Percentiles rank a stretch among this genome's conserved stretches.
phyloP scores from a whole-genome alignment of 805 yeast genomes.

The Candida mattraensis region DNA sequence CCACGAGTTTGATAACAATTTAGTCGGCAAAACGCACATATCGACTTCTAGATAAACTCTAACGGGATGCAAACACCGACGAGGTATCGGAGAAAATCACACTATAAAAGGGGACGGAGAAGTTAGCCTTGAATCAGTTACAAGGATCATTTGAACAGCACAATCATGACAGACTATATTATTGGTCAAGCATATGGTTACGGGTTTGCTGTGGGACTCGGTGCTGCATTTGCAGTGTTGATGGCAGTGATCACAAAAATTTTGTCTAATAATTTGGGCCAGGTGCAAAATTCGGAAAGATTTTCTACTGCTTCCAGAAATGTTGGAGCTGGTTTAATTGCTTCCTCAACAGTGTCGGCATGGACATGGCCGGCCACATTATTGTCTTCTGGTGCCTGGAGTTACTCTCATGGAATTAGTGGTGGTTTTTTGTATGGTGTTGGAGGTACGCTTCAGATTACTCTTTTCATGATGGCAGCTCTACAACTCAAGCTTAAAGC shows the following conservation, averaged over 20 bases:
- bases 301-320: constrained; percentile 25
- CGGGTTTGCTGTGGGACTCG: constrained; percentile 35
- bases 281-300: constrained; percentile 25
- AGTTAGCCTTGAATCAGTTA: too few species aligned
- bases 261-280: constrained; percentile 15
- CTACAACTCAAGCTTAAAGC: constrained; percentile 31
- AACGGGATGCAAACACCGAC: too few species aligned
- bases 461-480: constrained; percentile 31
- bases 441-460: constrained; percentile 29
- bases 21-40: too few species aligned
- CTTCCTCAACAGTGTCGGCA: constrained; percentile 25
- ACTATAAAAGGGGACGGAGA: too few species aligned
- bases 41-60: too few species aligned
- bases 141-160: not conserved
- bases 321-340: constrained; percentile 19
- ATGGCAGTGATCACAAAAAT: constrained; percentile 28
- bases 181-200: constrained; percentile 24
- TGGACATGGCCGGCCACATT: constrained; percentile 34
- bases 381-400: constrained; percentile 26
- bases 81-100: too few species aligned
- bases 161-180: constrained; percentile 1
- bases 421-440: constrained; percentile 31
- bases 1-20: too few species aligned
- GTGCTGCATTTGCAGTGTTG: constrained; percentile 31
- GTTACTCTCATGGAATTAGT: constrained; percentile 26